Evolutionary conservation across 2,329 filamentous ascomycete species (phyloP).

Genomic region (Fusarium sp.): DNA sequence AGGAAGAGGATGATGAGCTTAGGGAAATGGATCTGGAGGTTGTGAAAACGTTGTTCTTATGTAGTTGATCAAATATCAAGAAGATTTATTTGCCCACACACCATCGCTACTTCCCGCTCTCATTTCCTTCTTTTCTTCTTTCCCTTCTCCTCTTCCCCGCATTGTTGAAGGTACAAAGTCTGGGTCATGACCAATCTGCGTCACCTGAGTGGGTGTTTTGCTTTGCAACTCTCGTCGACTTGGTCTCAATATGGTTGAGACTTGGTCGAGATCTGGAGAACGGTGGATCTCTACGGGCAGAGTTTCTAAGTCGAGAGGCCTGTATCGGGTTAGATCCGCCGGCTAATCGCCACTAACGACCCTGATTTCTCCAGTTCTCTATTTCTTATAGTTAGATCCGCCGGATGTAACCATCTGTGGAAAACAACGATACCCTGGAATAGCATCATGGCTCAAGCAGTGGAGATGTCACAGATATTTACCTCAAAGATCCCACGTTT

Average conservation of each 20-base stretch:
- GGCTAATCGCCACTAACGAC: not conserved
- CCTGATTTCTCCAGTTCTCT: not conserved
- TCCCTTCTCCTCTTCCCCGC: constrained; percentile 31
- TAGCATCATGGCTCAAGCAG: constrained; percentile 35
- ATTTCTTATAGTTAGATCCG: constrained; percentile 28
- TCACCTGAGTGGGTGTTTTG: constrained; percentile 34
- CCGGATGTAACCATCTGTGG: constrained; percentile 19
- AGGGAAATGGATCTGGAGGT: not conserved
- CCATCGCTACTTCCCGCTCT: constrained; percentile 15
- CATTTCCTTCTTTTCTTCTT: not conserved
- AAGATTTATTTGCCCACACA: constrained; percentile 14
- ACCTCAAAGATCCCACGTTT: constrained; percentile 28
- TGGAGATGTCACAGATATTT: constrained; percentile 30
- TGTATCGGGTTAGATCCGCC: constrained; percentile 41
- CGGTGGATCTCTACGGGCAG: constrained; percentile 32
- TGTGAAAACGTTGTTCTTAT: constrained; percentile 24
- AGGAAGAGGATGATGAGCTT: constrained; percentile 28
- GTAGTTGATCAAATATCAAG: constrained; percentile 16
- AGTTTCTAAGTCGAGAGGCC: constrained; percentile 35
- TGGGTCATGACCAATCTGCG: constrained; percentile 40
- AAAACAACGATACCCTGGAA: constrained; percentile 8
- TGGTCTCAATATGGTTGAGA: constrained; percentile 28
- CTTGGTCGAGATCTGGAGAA: constrained; percentile 39
- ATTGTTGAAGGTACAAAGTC: constrained; percentile 16
- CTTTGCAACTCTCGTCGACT: constrained; percentile 32